Conservation (phyloP, 345 rosid genomes). For the Anastatica hierochuntica region DNA sequence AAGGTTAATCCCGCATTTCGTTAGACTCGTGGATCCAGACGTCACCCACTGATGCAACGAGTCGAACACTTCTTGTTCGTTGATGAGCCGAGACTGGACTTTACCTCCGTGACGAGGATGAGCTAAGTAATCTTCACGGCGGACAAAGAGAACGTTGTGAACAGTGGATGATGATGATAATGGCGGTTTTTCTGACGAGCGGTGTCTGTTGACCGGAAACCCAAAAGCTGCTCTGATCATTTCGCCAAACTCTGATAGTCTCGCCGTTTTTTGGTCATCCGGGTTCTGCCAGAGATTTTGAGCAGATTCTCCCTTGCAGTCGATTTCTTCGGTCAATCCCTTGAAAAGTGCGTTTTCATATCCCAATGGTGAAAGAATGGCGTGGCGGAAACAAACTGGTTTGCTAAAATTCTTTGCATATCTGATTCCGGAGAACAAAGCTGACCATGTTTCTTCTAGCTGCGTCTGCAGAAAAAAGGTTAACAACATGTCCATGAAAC, state of each 20-base stretch:
- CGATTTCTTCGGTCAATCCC: conserved; percentile 48
- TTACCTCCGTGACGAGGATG: conserved; percentile 85
- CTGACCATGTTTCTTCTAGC: conserved; percentile 81
- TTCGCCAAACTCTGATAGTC: conserved; percentile 87
- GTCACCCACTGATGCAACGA: conserved; percentile 47
- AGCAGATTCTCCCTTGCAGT: conserved; percentile 60
- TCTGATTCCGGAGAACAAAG: conserved; percentile 64
- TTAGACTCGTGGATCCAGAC: conserved; percentile 31
- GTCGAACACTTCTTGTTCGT: conserved; percentile 73
- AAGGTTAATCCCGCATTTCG: conserved; percentile 58
- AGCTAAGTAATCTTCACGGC: conserved; percentile 94
- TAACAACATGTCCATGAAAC: conserved; percentile 5
- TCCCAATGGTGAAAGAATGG: conserved; percentile 72
- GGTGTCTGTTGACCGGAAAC: conserved; percentile 48
- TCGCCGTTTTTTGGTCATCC: conserved; percentile 49
- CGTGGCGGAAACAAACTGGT: conserved; percentile 82
- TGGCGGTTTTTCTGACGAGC: conserved; percentile 30
- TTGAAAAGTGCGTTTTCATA: conserved; percentile 73
- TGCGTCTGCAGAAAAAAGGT: conserved; percentile 50
- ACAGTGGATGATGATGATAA: conserved; percentile 5
- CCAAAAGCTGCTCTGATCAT: conserved; percentile 81
- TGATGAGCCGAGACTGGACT: conserved; percentile 75
- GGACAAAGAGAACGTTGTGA: conserved; percentile 68
- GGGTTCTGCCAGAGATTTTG: conserved; percentile 61
- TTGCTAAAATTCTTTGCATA: conserved; percentile 71